A percentile compares a stretch with the other conserved stretches of the same genome.
These are phyloP conservation scores for Phyllosticta citrichinensis DNA, from an alignment of 2,329 filamentous ascomycete species.

Conservation along the genomic window DNA sequence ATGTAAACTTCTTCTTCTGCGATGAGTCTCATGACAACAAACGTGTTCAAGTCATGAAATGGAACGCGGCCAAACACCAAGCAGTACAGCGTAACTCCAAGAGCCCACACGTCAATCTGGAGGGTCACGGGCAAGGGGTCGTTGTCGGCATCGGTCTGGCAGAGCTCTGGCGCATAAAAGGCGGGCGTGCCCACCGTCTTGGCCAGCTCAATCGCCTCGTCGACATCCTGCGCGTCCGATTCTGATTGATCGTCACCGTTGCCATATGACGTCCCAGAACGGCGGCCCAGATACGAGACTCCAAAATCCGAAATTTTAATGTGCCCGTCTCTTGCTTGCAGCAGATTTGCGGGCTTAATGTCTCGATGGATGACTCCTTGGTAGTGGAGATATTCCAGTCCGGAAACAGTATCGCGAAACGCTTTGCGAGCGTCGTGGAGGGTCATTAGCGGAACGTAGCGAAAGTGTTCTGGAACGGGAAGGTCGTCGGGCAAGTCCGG, in stretches of 20 bases:
- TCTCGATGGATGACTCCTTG: conserved; percentile 43
- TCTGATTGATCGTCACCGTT: conserved; percentile 55
- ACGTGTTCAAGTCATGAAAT: conserved; percentile 86
- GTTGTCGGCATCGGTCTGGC: conserved; percentile 67
- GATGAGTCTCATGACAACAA: conserved; percentile 82
- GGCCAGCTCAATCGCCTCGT: conserved; percentile 83
- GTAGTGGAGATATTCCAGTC: conserved; percentile 72
- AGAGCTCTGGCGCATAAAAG: conserved; percentile 94
- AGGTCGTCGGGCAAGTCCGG: conserved; percentile 46
- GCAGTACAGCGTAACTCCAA: conserved; percentile 92
- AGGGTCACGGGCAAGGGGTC: conserved; percentile 70
- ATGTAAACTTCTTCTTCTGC: conserved; percentile 90
- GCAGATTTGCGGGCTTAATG: conserved; percentile 63
- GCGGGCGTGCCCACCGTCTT: conserved; percentile 97
- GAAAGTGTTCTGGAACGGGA: conserved; percentile 76
- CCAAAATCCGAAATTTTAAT: conserved; percentile 99
- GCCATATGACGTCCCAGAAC: conserved; percentile 56
- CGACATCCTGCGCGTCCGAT: conserved; percentile 74
- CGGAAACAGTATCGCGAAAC: conserved; percentile 87
- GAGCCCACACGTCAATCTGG: conserved; percentile 94
- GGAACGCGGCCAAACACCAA: conserved; percentile 89
- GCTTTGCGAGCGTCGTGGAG: conserved; percentile 70
- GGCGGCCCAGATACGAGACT: conserved; percentile 90
- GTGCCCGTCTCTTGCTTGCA: conserved; percentile 73
- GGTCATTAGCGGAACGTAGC: conserved; percentile 88